phyloP scores from a whole-genome alignment of 805 yeast species.

The Ogataea siamensis region DNA sequence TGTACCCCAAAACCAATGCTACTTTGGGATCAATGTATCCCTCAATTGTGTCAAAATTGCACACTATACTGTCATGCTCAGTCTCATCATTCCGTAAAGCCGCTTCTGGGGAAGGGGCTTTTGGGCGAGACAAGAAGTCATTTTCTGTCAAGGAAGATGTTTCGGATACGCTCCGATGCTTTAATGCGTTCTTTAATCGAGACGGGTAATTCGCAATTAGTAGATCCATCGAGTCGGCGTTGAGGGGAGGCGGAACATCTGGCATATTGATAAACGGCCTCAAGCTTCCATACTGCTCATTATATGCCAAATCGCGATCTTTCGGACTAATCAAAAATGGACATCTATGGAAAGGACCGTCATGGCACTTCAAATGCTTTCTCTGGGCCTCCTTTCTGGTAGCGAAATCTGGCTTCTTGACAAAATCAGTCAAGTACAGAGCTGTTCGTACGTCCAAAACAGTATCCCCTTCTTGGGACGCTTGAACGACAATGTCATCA shows the following conservation, averaged over 20 bases:
- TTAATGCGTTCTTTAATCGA: constrained; percentile 19
- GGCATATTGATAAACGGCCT: constrained; percentile 65
- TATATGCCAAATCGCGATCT: constrained; percentile 46
- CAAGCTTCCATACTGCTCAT: constrained; percentile 49
- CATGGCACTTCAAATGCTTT: constrained; percentile 64
- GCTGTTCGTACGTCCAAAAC: constrained; percentile 54
- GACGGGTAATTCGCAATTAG: constrained; percentile 37
- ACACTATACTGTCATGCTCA: constrained; percentile 53
- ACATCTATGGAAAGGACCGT: constrained; percentile 78
- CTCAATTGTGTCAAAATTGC: constrained; percentile 52
- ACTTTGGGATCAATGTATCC: constrained; percentile 44
- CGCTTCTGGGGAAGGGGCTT: neutral
- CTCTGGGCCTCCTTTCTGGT: constrained; percentile 55
- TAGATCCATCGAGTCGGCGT: constrained; percentile 44
- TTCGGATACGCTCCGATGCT: constrained; percentile 9
- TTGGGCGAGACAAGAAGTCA: constrained; percentile 1
- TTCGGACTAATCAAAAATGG: constrained; percentile 64
- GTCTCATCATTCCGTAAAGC: constrained; percentile 30
- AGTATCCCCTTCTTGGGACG: constrained; percentile 16
- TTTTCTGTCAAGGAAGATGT: constrained; percentile 3
- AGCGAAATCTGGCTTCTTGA: constrained; percentile 47
- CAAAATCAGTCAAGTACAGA: constrained; percentile 56
- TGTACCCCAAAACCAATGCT: constrained; percentile 20
- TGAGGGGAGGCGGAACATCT: constrained; percentile 58
- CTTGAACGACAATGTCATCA: constrained; percentile 41